Conservation (phyloP, 1,139 yeast species). For the Zygosaccharomyces pseudobailii region DNA sequence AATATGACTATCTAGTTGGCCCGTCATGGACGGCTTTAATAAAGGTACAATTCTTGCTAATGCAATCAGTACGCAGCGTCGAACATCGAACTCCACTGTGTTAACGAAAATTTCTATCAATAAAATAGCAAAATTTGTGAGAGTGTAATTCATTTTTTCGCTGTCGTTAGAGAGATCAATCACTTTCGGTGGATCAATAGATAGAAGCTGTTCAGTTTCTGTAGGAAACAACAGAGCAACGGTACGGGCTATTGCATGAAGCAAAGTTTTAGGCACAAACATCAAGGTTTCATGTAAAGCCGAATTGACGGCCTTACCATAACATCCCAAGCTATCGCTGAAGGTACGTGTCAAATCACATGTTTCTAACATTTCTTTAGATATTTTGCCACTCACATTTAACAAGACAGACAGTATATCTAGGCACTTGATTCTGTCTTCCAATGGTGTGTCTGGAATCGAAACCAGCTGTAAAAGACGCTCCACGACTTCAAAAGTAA, state of each 20-base stretch:
- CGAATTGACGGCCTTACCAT: constrained; percentile 18
- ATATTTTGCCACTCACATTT: constrained; percentile 15
- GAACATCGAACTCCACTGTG: constrained; percentile 62
- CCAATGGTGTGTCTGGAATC: constrained; percentile 20
- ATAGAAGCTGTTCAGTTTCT: constrained; percentile 29
- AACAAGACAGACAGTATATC: constrained; percentile 27
- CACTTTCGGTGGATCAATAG: constrained; percentile 16
- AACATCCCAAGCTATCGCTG: constrained; percentile 19
- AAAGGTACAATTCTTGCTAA: constrained; percentile 47
- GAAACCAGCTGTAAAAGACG: constrained; percentile 21
- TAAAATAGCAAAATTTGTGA: constrained; percentile 52
- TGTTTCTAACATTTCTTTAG: constrained; percentile 16
- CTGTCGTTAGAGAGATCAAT: constrained; percentile 25
- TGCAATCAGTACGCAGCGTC: constrained; percentile 56
- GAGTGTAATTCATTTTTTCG: constrained; percentile 39
- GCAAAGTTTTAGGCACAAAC: constrained; percentile 66
- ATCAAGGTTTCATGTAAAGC: constrained; percentile 54
- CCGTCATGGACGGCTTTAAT: constrained; percentile 19
- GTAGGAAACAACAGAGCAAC: constrained; percentile 55
- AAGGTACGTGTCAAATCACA: constrained; percentile 18
- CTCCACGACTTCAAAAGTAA: constrained; percentile 20
- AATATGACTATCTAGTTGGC: constrained; percentile 31
- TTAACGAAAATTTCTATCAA: constrained; percentile 69
- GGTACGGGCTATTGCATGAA: constrained; percentile 52
- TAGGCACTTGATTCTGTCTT: constrained; percentile 26